Evolutionary conservation across 2,329 filamentous ascomycete genomes (phyloP).

Genomic region (Colletotrichum liriopes): DNA sequence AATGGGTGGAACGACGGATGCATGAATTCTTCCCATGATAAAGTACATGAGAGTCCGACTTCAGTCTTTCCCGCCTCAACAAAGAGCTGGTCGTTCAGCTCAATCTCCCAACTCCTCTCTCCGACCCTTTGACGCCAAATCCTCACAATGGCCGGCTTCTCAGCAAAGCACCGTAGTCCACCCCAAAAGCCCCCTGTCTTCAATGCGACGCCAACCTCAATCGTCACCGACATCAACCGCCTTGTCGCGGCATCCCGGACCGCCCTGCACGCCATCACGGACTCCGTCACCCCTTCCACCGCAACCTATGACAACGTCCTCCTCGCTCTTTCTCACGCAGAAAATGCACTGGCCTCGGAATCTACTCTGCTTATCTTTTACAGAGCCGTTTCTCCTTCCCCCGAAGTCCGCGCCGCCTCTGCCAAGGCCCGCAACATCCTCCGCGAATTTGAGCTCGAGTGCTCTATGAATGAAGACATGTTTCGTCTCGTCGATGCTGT

Average conservation of each 20-base stretch:
- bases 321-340: constrained; percentile 17
- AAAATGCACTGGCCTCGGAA: background rate
- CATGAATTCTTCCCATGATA: background rate
- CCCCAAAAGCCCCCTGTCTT: constrained; percentile 20
- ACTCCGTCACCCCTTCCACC: background rate
- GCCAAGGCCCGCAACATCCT: constrained; percentile 1
- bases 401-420: constrained; percentile 16
- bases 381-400: constrained; percentile 17
- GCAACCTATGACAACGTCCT: constrained; percentile 26
- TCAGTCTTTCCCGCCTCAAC: background rate
- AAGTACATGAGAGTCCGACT: background rate
- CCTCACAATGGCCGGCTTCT: background rate
- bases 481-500: constrained; percentile 28
- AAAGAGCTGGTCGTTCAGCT: background rate
- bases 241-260: background rate
- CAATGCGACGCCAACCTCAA: background rate
- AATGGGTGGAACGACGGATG: background rate
- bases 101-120: background rate
- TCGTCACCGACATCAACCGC: background rate
- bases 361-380: constrained; percentile 18
- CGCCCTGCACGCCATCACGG: background rate
- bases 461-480: background rate
- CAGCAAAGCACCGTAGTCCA: background rate
- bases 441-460: background rate
- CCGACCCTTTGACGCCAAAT: background rate